Evolutionary conservation across 192 early-diverging fungal genomes (phyloP).

Genomic region (Phycomyces nitens): DNA sequence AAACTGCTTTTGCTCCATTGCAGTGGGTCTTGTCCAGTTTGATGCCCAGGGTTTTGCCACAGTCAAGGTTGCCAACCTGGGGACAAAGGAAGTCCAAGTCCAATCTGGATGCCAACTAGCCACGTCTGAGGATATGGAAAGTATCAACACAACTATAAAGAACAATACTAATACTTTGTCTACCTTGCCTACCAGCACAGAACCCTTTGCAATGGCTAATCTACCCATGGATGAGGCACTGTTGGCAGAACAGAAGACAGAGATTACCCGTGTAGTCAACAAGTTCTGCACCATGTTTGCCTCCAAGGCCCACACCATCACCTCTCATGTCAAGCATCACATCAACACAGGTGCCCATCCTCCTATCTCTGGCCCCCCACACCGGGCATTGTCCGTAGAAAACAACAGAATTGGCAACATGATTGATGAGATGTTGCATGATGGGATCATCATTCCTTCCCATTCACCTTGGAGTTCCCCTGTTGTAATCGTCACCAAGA

Average conservation of each 20-base stretch:
- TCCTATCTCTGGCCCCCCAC: constrained; percentile 10
- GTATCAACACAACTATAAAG: too few relatives aligned
- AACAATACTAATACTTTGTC: too few relatives aligned
- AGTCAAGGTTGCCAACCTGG: neutral
- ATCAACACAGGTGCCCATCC: neutral
- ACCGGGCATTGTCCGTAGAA: constrained; percentile 15
- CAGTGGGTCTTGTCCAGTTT: neutral
- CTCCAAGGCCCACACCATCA: neutral
- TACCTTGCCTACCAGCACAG: too few relatives aligned
- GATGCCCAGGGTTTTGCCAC: neutral
- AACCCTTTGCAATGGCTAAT: too few relatives aligned
- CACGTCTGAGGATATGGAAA: too few relatives aligned
- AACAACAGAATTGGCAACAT: constrained; percentile 6
- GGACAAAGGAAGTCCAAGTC: too few relatives aligned
- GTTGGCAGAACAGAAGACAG: neutral
- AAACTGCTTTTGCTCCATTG: too few relatives aligned
- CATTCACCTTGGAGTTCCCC: constrained; percentile 3
- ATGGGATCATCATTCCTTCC: neutral
- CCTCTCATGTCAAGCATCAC: neutral
- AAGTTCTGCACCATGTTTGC: neutral
- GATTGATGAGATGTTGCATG: constrained; percentile 29
- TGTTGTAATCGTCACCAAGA: neutral
- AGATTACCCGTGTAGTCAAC: neutral
- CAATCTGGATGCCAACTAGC: too few relatives aligned
- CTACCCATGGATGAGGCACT: neutral